phyloP scores from a whole-genome alignment of 345 rosid species.

The Eucalyptus marginata region DNA sequence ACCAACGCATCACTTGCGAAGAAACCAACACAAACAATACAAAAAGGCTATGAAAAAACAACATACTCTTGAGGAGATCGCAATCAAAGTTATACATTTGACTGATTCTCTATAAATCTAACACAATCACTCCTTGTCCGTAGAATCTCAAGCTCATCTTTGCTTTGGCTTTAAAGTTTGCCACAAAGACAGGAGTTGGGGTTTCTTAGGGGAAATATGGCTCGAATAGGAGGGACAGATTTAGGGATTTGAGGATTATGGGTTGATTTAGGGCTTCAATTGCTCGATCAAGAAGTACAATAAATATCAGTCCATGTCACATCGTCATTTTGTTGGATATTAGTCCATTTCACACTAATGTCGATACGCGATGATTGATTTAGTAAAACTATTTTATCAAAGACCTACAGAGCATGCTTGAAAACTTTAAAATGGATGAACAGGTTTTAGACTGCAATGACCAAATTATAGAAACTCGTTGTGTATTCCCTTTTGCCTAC shows the following conservation, averaged over 20 bases:
- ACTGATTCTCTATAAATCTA: fast-evolving
- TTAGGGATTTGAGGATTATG: background rate
- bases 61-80: background rate
- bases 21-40: background rate
- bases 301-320: background rate
- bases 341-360: background rate
- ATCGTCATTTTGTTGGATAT: background rate
- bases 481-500: background rate
- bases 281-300: background rate
- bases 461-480: too few species aligned
- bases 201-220: background rate
- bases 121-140: fast-evolving
- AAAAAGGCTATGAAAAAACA: background rate
- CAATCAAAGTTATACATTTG: fast-evolving
- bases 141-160: background rate
- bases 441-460: background rate
- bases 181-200: background rate
- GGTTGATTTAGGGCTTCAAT: background rate
- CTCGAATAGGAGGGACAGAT: background rate
- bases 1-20: fast-evolving
- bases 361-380: fast-evolving
- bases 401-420: background rate
- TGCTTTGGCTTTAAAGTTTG: background rate
- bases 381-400: background rate
- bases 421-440: background rate